Evolutionary conservation across 257 asterid species (phyloP), one percentile per base, ranked within the genome.

Genomic region (Ligustrum vulgare): DNA sequence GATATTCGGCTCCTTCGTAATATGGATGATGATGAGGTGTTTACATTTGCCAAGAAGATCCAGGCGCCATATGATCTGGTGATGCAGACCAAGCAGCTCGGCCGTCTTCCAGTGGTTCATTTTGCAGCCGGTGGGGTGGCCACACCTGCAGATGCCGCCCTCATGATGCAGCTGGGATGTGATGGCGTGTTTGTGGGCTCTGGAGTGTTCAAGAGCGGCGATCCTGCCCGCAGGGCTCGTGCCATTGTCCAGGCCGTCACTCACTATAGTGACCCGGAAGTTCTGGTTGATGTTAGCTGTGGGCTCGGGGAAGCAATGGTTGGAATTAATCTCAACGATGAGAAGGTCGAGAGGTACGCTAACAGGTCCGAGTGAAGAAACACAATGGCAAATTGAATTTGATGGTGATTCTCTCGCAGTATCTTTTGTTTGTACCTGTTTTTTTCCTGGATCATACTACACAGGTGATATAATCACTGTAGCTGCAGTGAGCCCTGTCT

Each of bases 121-220:
- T 91, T 91, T 79, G 97, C 96, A 20, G 97, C 97, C 28, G 97
- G 97, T 0, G 97, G 97, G 7, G 97, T 91, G 41, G 97, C 97
- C 13, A 91, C 97, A 10, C 97, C 97, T 1, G 97, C 96, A 1
- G 94, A 89, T 65, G 97, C 97, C 0, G 94, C 96, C 43, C 84
- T 91, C 54, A 91, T 91, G 97, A 91, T 91, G 97, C 97, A 91
- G 83, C 85, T 89, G 35, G 96, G 96, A 5, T 91, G 97, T 79
- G 96, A 91, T 75, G 97, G 97, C 18, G 96, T 91, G 43, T 89
- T 91, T 66, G 97, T 91, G 2, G 97, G 97, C 1, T 91, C 97
- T 1, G 96, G 97, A 1, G 90, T 91, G 56, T 91, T 91, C 85
- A 91, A 91, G 91, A 91, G 97, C 64, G 97, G 97, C 0, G 97